Evolutionary conservation across 371 early-diverging fungal species (phyloP).

Genomic region (Rhizopus microsporus): DNA sequence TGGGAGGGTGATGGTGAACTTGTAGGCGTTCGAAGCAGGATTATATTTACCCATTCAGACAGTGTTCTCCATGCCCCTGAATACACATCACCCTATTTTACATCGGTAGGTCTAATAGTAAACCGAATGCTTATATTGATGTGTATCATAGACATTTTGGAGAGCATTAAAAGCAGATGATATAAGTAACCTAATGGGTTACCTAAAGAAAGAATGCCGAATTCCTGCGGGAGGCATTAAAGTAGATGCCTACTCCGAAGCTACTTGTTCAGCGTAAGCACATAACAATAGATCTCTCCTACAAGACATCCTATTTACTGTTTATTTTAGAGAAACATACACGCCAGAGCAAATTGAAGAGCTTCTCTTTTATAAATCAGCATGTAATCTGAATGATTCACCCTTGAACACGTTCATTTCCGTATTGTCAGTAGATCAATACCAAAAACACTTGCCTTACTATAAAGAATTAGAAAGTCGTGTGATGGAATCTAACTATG

Average conservation of each 20-base stretch:
- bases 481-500: conserved; percentile 35
- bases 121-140: background rate
- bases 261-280: background rate
- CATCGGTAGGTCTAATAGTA: conserved; percentile 19
- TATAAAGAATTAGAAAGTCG: conserved; percentile 32
- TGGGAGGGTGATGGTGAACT: conserved; percentile 54
- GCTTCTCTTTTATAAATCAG: conserved; percentile 9
- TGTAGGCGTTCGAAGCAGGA: conserved; percentile 41
- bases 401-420: conserved; percentile 26
- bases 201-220: conserved; percentile 19
- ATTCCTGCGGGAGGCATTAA: conserved; percentile 24
- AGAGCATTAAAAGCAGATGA: conserved; percentile 9
- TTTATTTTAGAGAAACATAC: background rate
- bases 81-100: conserved; percentile 28
- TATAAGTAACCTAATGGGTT: conserved; percentile 1
- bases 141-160: conserved; percentile 28
- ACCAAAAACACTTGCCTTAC: conserved; percentile 27
- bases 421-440: conserved; percentile 23
- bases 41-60: conserved; percentile 32
- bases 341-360: conserved; percentile 17
- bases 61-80: conserved; percentile 5
- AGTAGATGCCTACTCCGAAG: conserved; percentile 12
- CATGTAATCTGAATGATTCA: conserved; percentile 32
- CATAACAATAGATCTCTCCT: background rate
- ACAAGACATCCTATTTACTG: background rate